Conservation (phyloP, 441 rosid genomes). For the Gossypium schwendimanii region DNA sequence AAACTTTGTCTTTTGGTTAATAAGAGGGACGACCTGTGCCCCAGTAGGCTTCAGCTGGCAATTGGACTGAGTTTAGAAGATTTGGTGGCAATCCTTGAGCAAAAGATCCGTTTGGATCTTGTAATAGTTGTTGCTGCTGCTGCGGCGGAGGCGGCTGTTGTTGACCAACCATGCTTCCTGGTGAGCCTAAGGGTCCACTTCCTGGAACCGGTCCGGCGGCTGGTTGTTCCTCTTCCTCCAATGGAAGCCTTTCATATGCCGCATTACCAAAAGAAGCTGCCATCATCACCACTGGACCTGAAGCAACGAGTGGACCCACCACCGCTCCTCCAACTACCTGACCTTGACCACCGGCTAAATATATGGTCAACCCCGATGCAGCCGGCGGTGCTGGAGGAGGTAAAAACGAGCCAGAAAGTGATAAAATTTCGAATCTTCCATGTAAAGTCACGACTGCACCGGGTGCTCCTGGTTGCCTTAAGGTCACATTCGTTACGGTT, state of each 20-base stretch:
- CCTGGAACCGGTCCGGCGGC: constrained; percentile 17
- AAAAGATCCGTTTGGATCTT: constrained; percentile 41
- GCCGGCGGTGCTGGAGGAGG: constrained; percentile 92
- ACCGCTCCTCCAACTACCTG: constrained; percentile 73
- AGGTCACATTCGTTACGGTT: constrained; percentile 69
- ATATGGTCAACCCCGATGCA: constrained; percentile 61
- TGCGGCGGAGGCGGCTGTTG: constrained; percentile 20
- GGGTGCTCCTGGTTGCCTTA: constrained; percentile 64
- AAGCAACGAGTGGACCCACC: constrained; percentile 61
- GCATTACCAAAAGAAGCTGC: constrained; percentile 91
- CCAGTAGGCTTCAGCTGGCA: constrained; percentile 74
- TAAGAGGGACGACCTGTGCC: constrained; percentile 53
- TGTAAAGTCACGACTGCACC: constrained; percentile 70
- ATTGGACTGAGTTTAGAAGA: constrained; percentile 62
- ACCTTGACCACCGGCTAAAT: constrained; percentile 77
- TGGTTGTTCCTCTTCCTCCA: constrained; percentile 62
- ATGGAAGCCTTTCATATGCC: constrained; percentile 78
- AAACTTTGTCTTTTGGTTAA: constrained; percentile 19
- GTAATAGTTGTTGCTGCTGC: constrained; percentile 42
- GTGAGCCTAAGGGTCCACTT: constrained; percentile 32
- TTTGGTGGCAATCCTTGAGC: constrained; percentile 63
- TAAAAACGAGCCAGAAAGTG: constrained; percentile 72
- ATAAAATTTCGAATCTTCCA: constrained; percentile 78
- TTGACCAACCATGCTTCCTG: constrained; percentile 33
- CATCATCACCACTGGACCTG: constrained; percentile 72